Evolutionary conservation across 768 basidiomycete species (phyloP).

Genomic region (Pisolithus tinctorius): DNA sequence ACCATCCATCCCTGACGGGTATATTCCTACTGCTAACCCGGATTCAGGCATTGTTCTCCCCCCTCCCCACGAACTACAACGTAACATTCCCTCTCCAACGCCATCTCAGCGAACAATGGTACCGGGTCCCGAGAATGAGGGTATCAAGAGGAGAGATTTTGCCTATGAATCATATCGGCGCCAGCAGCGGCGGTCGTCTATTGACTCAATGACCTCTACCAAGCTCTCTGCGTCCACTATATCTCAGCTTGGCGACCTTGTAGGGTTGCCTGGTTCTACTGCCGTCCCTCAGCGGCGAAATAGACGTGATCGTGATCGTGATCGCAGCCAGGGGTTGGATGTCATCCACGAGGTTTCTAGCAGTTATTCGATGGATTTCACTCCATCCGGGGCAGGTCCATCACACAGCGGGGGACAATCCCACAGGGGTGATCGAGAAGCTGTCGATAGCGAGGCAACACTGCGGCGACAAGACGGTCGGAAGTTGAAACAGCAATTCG

Average conservation of each 20-base stretch:
- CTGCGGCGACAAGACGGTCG: conserved; percentile 8
- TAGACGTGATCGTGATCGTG: conserved; percentile 4
- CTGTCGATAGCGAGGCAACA: conserved; percentile 12
- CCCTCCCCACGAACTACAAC: conserved; percentile 43
- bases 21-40: conserved; percentile 37
- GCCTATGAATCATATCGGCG: conserved; percentile 14
- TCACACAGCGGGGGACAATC: conserved; percentile 15
- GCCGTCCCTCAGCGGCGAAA: conserved; percentile 11
- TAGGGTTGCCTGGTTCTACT: conserved; percentile 17
- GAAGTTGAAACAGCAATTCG: conserved; percentile 23
- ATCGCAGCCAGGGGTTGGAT: conserved; percentile 14
- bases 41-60: conserved; percentile 39
- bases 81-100: conserved; percentile 20
- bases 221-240: conserved; percentile 25
- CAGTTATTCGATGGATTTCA: conserved; percentile 17
- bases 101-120: conserved; percentile 20
- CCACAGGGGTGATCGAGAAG: background rate
- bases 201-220: conserved; percentile 23
- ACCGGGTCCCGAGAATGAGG: conserved; percentile 9
- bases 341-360: conserved; percentile 29
- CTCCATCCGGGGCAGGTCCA: conserved; percentile 16
- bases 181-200: conserved; percentile 21
- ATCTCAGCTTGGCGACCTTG: conserved; percentile 25
- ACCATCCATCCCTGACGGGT: conserved; percentile 36
- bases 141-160: conserved; percentile 17